Percentiles rank a stretch among this genome's conserved stretches.
These are phyloP conservation scores for Alternaria sp. DNA, from an alignment of 2,329 filamentous ascomycete species.

Conservation along the genomic window DNA sequence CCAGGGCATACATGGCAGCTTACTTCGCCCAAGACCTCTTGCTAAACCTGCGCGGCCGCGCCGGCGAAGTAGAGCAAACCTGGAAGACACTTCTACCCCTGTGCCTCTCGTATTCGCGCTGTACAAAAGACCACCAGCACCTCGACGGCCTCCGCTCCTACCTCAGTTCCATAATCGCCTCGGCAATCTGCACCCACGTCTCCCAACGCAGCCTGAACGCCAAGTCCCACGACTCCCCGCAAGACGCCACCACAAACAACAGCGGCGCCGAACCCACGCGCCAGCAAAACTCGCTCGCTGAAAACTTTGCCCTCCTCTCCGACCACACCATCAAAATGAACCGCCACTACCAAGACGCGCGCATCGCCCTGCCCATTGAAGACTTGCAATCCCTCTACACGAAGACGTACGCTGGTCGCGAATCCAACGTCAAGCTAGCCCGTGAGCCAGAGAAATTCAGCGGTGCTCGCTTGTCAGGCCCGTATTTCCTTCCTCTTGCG, in stretches of 20 bases:
- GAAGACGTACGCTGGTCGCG: constrained; percentile 49
- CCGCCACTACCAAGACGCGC: constrained; percentile 41
- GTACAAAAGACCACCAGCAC: constrained; percentile 46
- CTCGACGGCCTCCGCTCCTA: constrained; percentile 55
- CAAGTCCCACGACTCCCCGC: constrained; percentile 40
- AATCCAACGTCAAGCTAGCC: constrained; percentile 29
- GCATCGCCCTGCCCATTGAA: constrained; percentile 44
- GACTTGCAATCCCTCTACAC: constrained; percentile 51
- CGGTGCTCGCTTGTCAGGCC: constrained; percentile 46
- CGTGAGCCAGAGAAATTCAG: constrained; percentile 48
- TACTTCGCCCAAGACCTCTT: constrained; percentile 47
- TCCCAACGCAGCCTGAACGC: constrained; percentile 37
- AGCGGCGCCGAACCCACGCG: constrained; percentile 34
- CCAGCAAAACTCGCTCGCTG: constrained; percentile 30
- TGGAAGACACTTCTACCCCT: constrained; percentile 52
- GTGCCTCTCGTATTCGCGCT: constrained; percentile 42
- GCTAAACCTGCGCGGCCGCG: constrained; percentile 41
- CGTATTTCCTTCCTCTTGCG: constrained; percentile 54
- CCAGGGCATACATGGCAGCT: constrained; percentile 52
- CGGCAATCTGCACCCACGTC: constrained; percentile 49
- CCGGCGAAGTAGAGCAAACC: constrained; percentile 45
- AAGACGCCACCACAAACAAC: constrained; percentile 27
- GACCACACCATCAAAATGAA: constrained; percentile 41
- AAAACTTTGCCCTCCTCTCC: constrained; percentile 41
- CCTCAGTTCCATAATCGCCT: constrained; percentile 53